phyloP scores from a whole-genome alignment of 2,329 filamentous ascomycete genomes.

The Colletotrichum sp. region DNA sequence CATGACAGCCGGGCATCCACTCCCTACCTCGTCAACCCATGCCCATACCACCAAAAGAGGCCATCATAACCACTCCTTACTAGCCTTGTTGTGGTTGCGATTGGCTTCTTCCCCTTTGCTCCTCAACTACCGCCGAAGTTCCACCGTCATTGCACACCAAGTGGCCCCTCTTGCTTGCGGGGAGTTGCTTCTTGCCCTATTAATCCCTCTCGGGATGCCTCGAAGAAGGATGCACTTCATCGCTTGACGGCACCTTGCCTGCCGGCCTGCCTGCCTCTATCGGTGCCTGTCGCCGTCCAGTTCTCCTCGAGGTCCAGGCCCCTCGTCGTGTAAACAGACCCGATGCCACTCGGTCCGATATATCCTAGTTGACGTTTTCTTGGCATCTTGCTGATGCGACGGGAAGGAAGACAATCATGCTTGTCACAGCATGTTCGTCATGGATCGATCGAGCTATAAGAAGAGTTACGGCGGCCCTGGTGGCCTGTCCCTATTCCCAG shows the following conservation, averaged over 20 bases:
- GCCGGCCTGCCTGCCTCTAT: not conserved
- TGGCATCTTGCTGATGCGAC: not conserved
- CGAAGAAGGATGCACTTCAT: not conserved
- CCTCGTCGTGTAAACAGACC: not conserved
- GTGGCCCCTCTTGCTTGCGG: not conserved
- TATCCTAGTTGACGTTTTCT: not conserved
- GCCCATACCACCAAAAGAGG: not conserved
- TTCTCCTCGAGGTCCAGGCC: not conserved
- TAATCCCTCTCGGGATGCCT: not conserved
- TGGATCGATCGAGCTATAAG: slow-evolving; percentile 1
- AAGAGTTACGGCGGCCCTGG: not conserved
- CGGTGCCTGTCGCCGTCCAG: not conserved
- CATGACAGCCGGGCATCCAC: slow-evolving; percentile 9
- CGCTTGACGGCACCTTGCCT: not conserved
- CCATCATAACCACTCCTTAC: slow-evolving; percentile 7
- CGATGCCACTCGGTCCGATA: not conserved
- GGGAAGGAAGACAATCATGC: not conserved
- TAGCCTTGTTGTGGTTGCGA: not conserved
- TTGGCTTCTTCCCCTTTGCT: not conserved
- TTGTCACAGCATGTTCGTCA: not conserved
- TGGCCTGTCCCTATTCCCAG: not conserved
- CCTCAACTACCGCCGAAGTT: not conserved
- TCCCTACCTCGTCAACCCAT: not conserved
- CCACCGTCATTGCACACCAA: not conserved
- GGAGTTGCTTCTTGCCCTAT: not conserved